Conservation (phyloP, 1,139 yeast genomes). For the Groenewaldozyma auringiensis region DNA sequence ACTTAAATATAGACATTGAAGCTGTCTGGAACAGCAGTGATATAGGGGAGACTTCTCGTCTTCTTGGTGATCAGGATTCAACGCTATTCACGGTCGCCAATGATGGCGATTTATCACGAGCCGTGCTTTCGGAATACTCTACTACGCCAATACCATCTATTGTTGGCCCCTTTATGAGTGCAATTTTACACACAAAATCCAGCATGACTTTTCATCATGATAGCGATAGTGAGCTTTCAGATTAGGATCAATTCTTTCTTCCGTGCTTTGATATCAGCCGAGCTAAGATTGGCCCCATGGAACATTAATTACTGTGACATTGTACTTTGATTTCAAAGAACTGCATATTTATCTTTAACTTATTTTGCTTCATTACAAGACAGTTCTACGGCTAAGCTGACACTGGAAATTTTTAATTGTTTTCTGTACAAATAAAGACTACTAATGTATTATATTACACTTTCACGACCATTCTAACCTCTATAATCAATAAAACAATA, state of each 20-base stretch:
- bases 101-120: neutral
- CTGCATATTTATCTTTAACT: no score
- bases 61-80: neutral
- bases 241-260: neutral
- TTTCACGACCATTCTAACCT: no score
- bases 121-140: neutral
- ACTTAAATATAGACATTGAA: neutral
- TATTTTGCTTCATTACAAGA: no score
- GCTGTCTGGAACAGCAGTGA: neutral
- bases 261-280: no score
- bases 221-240: neutral
- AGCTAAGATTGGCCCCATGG: no score
- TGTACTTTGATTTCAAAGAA: no score
- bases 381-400: no score
- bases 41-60: neutral
- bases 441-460: no score
- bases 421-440: no score
- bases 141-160: slow-evolving; percentile 1
- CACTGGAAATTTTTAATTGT: no score
- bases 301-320: no score
- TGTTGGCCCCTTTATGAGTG: slow-evolving; percentile 6
- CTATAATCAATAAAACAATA: no score
- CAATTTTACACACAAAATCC: slow-evolving; percentile 2
- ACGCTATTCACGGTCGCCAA: neutral
- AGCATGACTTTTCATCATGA: slow-evolving; percentile 1